Conservation (phyloP, 2,329 filamentous ascomycete genomes). For the Dryadomyces quercivorus region DNA sequence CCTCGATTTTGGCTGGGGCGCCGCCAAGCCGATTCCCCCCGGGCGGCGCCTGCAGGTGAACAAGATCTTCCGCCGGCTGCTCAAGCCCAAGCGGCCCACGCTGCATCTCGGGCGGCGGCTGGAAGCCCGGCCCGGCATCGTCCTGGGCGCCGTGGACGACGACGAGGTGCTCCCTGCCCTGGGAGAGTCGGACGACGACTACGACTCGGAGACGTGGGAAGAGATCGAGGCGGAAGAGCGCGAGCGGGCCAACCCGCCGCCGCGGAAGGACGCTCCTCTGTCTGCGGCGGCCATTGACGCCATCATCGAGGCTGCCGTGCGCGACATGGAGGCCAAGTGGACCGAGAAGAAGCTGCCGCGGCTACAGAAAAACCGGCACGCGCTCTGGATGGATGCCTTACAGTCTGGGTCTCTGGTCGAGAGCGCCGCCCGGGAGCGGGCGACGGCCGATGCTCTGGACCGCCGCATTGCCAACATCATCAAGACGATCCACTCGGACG, state of each 20-base stretch:
- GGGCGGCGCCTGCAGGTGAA: conserved; percentile 33
- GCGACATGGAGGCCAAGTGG: conserved; percentile 44
- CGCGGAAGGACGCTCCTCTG: conserved; percentile 20
- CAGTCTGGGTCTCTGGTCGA: conserved; percentile 24
- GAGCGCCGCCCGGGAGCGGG: conserved; percentile 31
- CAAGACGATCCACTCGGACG: conserved; percentile 33
- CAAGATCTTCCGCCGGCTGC: conserved; percentile 25
- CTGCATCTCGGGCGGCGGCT: conserved; percentile 9
- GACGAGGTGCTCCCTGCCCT: conserved; percentile 23
- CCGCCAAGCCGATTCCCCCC: conserved; percentile 19
- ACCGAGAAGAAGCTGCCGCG: conserved; percentile 41
- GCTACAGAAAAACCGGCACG: conserved; percentile 42
- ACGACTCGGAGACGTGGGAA: conserved; percentile 23
- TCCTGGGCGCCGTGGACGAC: not conserved
- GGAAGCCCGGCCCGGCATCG: not conserved
- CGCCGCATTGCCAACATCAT: conserved; percentile 43
- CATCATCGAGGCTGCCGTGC: conserved; percentile 43
- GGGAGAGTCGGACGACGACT: conserved; percentile 33
- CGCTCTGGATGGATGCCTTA: conserved; percentile 47
- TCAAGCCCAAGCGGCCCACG: conserved; percentile 14
- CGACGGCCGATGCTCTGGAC: conserved; percentile 28
- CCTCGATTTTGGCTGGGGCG: conserved; percentile 6
- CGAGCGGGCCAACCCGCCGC: conserved; percentile 16
- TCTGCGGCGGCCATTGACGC: conserved; percentile 32
- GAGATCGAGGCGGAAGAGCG: conserved; percentile 49